These are phyloP conservation scores for Pochonia chlamydosporia DNA, from an alignment of 2,329 filamentous ascomycete species.

Conservation along the genomic window DNA sequence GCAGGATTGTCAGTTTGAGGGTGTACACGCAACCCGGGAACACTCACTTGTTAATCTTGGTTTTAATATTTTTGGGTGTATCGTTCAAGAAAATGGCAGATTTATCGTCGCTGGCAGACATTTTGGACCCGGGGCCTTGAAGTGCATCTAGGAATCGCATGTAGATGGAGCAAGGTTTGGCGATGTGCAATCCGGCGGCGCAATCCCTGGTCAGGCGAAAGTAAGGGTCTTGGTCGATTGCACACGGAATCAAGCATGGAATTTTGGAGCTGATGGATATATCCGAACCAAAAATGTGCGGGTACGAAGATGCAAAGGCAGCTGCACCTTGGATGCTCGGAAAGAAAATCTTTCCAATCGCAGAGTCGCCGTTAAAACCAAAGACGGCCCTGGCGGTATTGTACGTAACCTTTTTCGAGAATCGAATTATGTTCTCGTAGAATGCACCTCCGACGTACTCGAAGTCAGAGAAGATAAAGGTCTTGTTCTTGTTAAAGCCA, in stretches of 20 bases:
- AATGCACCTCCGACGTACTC: constrained; percentile 64
- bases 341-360: background rate
- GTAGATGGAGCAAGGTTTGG: constrained; percentile 82
- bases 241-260: constrained; percentile 74
- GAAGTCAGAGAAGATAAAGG: constrained; percentile 81
- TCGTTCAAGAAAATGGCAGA: constrained; percentile 79
- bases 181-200: constrained; percentile 36
- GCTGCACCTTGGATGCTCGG: background rate
- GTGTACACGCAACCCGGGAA: too few species aligned
- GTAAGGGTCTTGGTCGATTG: constrained; percentile 59
- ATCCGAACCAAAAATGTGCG: background rate
- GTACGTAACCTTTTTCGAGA: constrained; percentile 41
- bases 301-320: background rate
- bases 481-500: constrained; percentile 82
- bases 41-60: too few species aligned
- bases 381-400: background rate
- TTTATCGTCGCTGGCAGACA: constrained; percentile 67
- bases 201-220: constrained; percentile 75
- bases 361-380: background rate
- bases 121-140: constrained; percentile 86
- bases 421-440: constrained; percentile 56
- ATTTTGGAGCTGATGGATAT: constrained; percentile 64
- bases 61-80: too few species aligned
- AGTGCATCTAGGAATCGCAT: constrained; percentile 74
- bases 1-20: too few species aligned